Conservation (phyloP, 495 filamentous ascomycete genomes). For the Xylaria flabelliformis region DNA sequence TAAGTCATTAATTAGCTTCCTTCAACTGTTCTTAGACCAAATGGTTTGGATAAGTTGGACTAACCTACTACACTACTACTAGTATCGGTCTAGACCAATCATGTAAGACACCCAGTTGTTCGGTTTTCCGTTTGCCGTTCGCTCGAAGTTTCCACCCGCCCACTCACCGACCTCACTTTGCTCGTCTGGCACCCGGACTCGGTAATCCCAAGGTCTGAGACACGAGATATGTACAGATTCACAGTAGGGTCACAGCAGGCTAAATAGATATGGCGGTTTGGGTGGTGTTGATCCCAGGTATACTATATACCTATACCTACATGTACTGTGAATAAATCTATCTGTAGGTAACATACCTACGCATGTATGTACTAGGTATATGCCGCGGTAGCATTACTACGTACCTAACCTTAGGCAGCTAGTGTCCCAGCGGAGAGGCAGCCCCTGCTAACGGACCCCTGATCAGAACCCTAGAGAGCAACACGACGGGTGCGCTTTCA, state of each 20-base stretch:
- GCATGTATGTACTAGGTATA: background rate
- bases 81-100: no score
- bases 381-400: background rate
- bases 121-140: background rate
- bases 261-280: background rate
- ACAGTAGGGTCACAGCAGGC: background rate
- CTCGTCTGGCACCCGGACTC: background rate
- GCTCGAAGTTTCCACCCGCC: background rate
- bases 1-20: background rate
- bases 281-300: background rate
- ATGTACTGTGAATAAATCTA: no score
- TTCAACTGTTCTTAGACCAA: background rate
- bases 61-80: background rate
- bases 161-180: background rate
- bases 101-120: background rate
- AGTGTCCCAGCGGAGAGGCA: slow-evolving; percentile 26
- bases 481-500: slow-evolving; percentile 18
- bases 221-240: background rate
- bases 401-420: slow-evolving; percentile 13
- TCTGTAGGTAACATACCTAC: no score
- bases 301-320: background rate
- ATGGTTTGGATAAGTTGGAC: background rate
- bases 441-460: slow-evolving; percentile 24
- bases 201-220: background rate
- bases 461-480: slow-evolving; percentile 14